Conservation (phyloP, 768 basidiomycete species). For the Naganishia antarctica region DNA sequence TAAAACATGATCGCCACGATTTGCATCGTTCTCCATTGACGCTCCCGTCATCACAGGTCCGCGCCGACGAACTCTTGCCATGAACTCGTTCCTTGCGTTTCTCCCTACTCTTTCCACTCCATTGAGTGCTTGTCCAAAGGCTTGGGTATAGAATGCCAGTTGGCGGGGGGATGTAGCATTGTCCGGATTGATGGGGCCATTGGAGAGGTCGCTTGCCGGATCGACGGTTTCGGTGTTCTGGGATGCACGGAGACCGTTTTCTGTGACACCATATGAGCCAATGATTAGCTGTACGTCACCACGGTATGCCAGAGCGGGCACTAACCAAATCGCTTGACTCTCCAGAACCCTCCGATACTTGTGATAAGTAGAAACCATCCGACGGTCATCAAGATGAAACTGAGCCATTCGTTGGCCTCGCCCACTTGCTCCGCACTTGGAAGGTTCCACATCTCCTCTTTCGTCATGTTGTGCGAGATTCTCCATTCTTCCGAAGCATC, state of each 20-base stretch:
- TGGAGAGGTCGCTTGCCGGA: constrained; percentile 19
- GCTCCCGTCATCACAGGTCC: constrained; percentile 7
- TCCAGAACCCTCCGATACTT: constrained; percentile 64
- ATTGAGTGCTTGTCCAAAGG: constrained; percentile 10
- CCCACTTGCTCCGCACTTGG: constrained; percentile 46
- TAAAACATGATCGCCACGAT: constrained; percentile 16
- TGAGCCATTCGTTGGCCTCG: constrained; percentile 74
- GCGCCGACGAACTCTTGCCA: constrained; percentile 12
- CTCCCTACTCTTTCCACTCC: constrained; percentile 1
- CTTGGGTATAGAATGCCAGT: constrained; percentile 19
- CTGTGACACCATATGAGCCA: neutral
- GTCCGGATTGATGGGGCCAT: constrained; percentile 18
- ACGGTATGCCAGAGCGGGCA: neutral
- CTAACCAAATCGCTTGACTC: constrained; percentile 47
- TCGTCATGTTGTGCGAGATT: constrained; percentile 40
- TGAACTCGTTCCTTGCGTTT: neutral
- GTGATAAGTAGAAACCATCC: constrained; percentile 87
- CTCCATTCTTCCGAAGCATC: constrained; percentile 41
- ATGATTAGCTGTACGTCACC: neutral
- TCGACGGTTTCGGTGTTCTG: constrained; percentile 18
- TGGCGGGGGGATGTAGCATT: constrained; percentile 2
- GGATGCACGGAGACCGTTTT: constrained; percentile 24
- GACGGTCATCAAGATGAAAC: constrained; percentile 84
- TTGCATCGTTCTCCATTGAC: neutral
- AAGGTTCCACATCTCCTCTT: constrained; percentile 36